Evolutionary conservation across 352 stramenopile species (phyloP), one percentile per base, ranked within the genome.

Genomic region (Globisporangium irregulare): DNA sequence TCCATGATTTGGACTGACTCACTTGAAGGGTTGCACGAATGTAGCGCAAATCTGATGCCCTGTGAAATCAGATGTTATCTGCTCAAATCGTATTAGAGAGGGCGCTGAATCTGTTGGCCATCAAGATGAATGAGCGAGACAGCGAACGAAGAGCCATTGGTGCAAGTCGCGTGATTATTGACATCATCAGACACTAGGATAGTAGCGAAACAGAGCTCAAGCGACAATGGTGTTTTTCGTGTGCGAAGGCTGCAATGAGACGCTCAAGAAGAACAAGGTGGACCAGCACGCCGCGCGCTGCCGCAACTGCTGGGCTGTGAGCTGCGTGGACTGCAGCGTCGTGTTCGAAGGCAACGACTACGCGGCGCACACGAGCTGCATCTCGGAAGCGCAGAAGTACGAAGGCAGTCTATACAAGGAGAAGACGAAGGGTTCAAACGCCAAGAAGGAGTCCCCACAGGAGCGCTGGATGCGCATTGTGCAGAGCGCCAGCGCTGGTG

Each of bases 361-460:
- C 75, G 76, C 82, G 20, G 74, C 81, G 36, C 94, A 98, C 77
- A 96, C 86, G 63, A 96, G 86, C 53, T 98, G 94, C 78, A 90
- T 98, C 56, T 97, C 91, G 7, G 94, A 98, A 73, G 94, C 93
- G 18, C 86, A 98, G 67, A 98, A 98, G 79, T 98, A 98, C 79
- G 84, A 98, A 69, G 91, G 92, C 63, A 81, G 77, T 65, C 66
- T 98, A 54, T 98, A 94, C 80, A 79, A 79, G 24, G 79, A 82
- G 58, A 85, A 91, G 72, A 74, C 61, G 46, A 86, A 93, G 66
- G 78, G 72, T 7, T 66, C 66, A 24, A 87, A 90, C 29, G 66
- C 43, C 36, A 92, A 90, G 72, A 92, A 94, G 64, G 88, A 95
- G 76, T 90, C 84, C 29, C 79, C 88, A n/a, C 89, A 97, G 68